Base-by-base conservation (phyloP, 257 asterid species). In the Agastache rugosa region DNA sequence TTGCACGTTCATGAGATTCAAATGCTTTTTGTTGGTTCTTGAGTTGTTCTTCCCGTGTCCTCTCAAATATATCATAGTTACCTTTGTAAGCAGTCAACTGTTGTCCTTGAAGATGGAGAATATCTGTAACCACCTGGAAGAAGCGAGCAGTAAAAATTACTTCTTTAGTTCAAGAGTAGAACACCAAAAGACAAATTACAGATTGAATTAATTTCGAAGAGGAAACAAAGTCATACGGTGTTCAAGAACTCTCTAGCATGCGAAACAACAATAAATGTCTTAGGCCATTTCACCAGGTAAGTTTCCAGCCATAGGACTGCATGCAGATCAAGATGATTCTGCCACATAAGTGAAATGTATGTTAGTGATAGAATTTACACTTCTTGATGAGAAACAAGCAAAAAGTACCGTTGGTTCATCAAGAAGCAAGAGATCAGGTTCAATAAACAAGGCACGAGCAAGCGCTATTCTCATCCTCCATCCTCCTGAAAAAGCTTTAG, bases 291-390 rank as follows among this genome's bases (percentile, higher is more conserved):
- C 87, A 89, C 96, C 77, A 94, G 79, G 90, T 94, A 94, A 50
- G 91, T 5, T 83, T 94, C 99, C 81, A 94, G 87, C 99, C 98
- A 94, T 61, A 94, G 85, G 79, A 94, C 99, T 78, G 99, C 99
- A 85, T 94, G 99, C 75, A 94, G 93, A 88, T 94, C 99, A 70
- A 94, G 99, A 88, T 94, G 99, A 89, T 94, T 94, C 99, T 94
- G 96, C 80, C 59, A 84, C 19, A 72, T 45, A 75, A 80, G 69
- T 41, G 11, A 79, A 66, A 75, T 61, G 60, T 47, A 48, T 48
- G 78, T 84, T 67, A 79, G 74, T 6, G 44, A 72, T 8, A 41
- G 53, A 77, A 63, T 58, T 72, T 19, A 69, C 48, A 67, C 44
- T 50, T 23, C 53, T 25, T 11, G 74, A 62, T 45, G 51, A 66